Conservation (phyloP, 768 basidiomycete genomes). For the Russula dissimulans region DNA sequence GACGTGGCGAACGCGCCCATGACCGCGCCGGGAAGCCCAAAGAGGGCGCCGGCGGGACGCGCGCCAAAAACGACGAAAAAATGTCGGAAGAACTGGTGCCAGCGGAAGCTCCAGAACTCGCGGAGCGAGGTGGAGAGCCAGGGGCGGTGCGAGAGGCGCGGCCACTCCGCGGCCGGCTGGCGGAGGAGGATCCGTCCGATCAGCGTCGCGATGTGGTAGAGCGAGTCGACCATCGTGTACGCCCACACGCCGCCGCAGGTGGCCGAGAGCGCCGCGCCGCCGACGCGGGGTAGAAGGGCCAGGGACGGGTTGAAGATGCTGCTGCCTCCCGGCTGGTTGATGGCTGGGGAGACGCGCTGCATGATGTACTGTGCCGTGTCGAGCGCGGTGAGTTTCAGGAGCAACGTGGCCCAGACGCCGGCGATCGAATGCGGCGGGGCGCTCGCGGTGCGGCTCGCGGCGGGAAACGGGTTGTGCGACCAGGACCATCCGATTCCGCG, state of each 20-base stretch:
- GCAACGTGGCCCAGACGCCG: background rate
- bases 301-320: constrained; percentile 1
- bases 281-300: background rate
- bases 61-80: constrained; percentile 27
- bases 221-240: constrained; percentile 13
- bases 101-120: constrained; percentile 32
- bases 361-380: background rate
- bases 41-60: constrained; percentile 27
- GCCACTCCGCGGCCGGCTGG: constrained; percentile 27
- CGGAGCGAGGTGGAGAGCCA: constrained; percentile 30
- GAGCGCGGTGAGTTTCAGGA: background rate
- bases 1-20: constrained; percentile 54
- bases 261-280: background rate
- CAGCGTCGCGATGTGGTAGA: constrained; percentile 23
- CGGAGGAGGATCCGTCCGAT: constrained; percentile 25
- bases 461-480: constrained; percentile 1
- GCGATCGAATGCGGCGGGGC: background rate
- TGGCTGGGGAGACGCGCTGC: background rate
- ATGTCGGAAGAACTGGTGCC: constrained; percentile 32
- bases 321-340: background rate
- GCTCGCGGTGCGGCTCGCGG: background rate
- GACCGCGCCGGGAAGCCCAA: constrained; percentile 42
- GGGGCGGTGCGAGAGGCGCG: constrained; percentile 28
- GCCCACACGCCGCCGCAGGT: constrained; percentile 6
- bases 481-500: constrained; percentile 16